Evolutionary conservation across 352 stramenopile genomes (phyloP).

Genomic region (Pseudoperonospora humuli): DNA sequence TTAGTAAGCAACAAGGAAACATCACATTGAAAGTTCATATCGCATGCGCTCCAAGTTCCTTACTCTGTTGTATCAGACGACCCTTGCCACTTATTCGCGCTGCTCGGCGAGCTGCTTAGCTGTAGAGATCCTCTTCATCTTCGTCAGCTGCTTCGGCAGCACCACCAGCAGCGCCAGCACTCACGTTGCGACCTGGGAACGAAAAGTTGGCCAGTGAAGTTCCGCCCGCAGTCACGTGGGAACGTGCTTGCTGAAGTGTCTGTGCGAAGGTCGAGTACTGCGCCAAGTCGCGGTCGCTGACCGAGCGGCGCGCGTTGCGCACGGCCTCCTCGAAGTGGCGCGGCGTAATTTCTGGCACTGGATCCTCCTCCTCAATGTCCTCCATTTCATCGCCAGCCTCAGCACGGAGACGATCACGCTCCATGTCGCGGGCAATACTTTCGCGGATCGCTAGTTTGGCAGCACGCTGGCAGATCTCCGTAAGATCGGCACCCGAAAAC

Average conservation of each 20-base stretch:
- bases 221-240: conserved; percentile 89
- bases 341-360: conserved; percentile 91
- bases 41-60: not conserved
- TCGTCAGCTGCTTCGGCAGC: conserved; percentile 81
- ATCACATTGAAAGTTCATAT: too few species aligned
- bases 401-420: conserved; percentile 91
- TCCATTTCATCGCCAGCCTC: conserved; percentile 87
- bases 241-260: conserved; percentile 94
- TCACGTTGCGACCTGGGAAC: conserved; percentile 86
- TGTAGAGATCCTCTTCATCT: conserved; percentile 98
- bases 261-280: conserved; percentile 85
- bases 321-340: conserved; percentile 98
- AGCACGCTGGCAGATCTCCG: conserved; percentile 98
- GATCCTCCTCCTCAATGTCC: conserved; percentile 92
- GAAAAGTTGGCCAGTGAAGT: conserved; percentile 94
- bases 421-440: conserved; percentile 97
- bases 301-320: conserved; percentile 93
- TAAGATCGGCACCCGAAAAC: conserved; percentile 98
- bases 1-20: too few species aligned
- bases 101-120: conserved; percentile 47
- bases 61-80: not conserved
- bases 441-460: conserved; percentile 99
- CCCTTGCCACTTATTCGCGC: not conserved
- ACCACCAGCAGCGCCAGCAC: conserved; percentile 30
- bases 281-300: conserved; percentile 96